Percentiles rank a stretch among this genome's conserved stretches.
Conservation (phyloP, 345 rosid genomes). For the Pugionium cornutum region DNA sequence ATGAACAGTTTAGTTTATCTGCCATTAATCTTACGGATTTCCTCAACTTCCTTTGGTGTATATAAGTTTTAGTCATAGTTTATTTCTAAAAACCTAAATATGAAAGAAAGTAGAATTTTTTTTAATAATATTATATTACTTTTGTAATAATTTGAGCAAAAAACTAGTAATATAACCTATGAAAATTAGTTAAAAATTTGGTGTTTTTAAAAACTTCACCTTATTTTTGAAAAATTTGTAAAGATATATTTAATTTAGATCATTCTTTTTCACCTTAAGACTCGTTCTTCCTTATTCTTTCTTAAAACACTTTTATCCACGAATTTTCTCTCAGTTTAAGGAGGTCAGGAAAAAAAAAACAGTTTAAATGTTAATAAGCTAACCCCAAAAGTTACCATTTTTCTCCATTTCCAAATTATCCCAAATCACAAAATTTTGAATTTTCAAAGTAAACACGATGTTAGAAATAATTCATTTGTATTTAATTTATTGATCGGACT, state of each 20-base stretch:
- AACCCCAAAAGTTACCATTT: not conserved
- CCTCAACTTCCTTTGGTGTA: too few species aligned
- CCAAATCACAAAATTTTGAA: not conserved
- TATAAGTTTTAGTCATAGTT: too few species aligned
- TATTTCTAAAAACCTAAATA: too few species aligned
- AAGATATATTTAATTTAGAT: conserved; percentile 25
- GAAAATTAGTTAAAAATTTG: too few species aligned
- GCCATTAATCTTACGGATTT: too few species aligned
- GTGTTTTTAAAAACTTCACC: too few species aligned
- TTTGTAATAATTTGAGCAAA: too few species aligned
- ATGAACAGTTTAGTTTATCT: too few species aligned
- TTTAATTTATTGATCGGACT: not conserved
- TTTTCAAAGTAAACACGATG: conserved; percentile 16
- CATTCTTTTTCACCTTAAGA: conserved; percentile 17
- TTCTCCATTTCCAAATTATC: not conserved
- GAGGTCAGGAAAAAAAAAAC: not conserved
- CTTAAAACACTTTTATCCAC: conserved; percentile 20
- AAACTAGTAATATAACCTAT: too few species aligned
- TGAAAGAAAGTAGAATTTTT: too few species aligned
- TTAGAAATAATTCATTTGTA: not conserved
- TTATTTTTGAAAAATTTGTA: not conserved
- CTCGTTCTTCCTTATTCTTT: conserved; percentile 32
- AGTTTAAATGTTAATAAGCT: not conserved
- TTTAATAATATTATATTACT: too few species aligned
- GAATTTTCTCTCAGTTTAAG: conserved; percentile 5